phyloP scores from a whole-genome alignment of 1,139 yeast genomes.

The Debaryomycetaceae sp. region DNA sequence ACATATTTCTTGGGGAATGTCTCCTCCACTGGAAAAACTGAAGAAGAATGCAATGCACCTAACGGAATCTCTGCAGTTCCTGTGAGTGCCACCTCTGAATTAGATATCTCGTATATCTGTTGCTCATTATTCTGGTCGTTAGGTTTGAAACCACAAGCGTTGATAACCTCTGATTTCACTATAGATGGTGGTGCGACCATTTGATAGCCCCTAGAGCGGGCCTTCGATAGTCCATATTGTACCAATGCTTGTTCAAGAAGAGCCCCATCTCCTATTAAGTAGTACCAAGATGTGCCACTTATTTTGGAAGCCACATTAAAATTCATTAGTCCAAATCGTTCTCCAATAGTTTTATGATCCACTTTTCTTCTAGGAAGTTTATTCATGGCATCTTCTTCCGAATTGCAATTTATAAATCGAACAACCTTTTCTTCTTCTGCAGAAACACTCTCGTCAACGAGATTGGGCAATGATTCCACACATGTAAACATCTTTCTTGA shows the following conservation, averaged over 20 bases:
- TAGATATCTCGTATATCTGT: slow-evolving; percentile 69
- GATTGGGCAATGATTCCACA: slow-evolving; percentile 67
- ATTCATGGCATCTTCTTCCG: slow-evolving; percentile 21
- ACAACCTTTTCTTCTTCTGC: slow-evolving; percentile 37
- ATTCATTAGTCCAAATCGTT: slow-evolving; percentile 60
- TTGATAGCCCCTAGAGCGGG: slow-evolving; percentile 64
- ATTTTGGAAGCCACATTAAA: slow-evolving; percentile 68
- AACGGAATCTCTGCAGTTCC: slow-evolving; percentile 97
- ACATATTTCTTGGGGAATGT: slow-evolving; percentile 58
- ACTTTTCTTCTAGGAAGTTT: slow-evolving; percentile 18
- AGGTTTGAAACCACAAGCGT: slow-evolving; percentile 95
- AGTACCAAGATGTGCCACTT: slow-evolving; percentile 90
- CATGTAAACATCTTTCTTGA: slow-evolving; percentile 27
- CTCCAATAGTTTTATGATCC: slow-evolving; percentile 72
- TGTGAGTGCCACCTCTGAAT: slow-evolving; percentile 60
- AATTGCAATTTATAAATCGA: slow-evolving; percentile 45
- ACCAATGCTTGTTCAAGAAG: slow-evolving; percentile 84
- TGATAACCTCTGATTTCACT: slow-evolving; percentile 70
- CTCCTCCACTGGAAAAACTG: slow-evolving; percentile 17
- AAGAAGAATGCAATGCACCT: slow-evolving; percentile 61
- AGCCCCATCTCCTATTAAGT: slow-evolving; percentile 82
- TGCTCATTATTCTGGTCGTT: slow-evolving; percentile 84
- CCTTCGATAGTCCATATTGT: slow-evolving; percentile 68
- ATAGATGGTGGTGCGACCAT: slow-evolving; percentile 83
- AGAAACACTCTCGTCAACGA: slow-evolving; percentile 52